Evolutionary conservation across 169 alveolate genomes (phyloP).

Genomic region (Besnoitia besnoiti): DNA sequence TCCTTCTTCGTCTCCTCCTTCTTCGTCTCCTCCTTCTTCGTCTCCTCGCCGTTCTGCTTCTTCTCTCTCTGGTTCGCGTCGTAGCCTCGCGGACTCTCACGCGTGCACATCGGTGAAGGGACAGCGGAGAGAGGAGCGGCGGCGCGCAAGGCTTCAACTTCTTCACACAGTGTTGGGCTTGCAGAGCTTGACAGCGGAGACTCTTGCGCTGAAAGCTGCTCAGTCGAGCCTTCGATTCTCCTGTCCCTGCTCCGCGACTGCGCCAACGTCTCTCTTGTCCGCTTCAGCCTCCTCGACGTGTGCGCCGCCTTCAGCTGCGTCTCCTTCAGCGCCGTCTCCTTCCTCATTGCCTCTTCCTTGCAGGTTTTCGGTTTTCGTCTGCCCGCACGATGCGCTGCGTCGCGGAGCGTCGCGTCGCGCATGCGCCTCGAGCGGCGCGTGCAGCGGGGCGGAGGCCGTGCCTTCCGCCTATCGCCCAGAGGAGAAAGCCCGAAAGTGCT

Average conservation of each 20-base stretch:
- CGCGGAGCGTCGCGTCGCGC: too few species aligned
- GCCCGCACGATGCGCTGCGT: neutral
- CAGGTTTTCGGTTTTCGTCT: neutral
- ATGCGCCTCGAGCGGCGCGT: too few species aligned
- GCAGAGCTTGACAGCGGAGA: neutral
- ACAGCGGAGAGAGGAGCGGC: neutral
- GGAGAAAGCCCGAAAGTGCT: too few species aligned
- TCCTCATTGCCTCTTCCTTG: neutral
- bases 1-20: neutral
- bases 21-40: neutral
- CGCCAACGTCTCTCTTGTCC: neutral
- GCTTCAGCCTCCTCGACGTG: neutral
- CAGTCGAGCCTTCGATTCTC: slow-evolving; percentile 9
- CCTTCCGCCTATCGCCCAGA: too few species aligned
- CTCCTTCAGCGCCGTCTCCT: neutral
- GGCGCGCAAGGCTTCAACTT: neutral
- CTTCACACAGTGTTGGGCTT: neutral
- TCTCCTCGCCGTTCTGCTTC: neutral
- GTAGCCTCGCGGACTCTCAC: neutral
- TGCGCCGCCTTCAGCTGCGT: neutral
- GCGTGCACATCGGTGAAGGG: neutral
- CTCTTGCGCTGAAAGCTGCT: neutral
- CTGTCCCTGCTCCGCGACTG: neutral
- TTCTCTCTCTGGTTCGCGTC: neutral
- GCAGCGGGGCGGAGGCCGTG: too few species aligned